Conservation (phyloP, 2,329 filamentous ascomycete genomes). For the Pseudodiploospora longispora region DNA sequence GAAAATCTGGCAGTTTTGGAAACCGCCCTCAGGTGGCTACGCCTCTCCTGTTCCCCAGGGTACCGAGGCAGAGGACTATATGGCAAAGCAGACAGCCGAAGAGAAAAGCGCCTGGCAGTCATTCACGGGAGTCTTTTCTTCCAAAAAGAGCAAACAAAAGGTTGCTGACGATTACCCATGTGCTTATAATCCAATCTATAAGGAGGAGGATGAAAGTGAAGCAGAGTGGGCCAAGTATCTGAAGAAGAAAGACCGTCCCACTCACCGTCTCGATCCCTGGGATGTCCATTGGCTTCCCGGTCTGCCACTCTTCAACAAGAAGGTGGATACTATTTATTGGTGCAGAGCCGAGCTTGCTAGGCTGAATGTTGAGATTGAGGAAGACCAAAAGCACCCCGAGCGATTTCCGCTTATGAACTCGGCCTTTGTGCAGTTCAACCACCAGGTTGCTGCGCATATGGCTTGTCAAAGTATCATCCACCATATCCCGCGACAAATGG, state of each 20-base stretch:
- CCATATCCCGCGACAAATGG: slow-evolving; percentile 88
- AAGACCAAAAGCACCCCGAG: slow-evolving; percentile 78
- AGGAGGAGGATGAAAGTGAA: slow-evolving; percentile 49
- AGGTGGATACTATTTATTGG: slow-evolving; percentile 92
- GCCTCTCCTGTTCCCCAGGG: slow-evolving; percentile 54
- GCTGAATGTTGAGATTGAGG: slow-evolving; percentile 84
- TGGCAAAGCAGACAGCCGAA: slow-evolving; percentile 23
- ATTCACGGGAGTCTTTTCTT: slow-evolving; percentile 42
- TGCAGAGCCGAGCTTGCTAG: slow-evolving; percentile 80
- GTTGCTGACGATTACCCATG: slow-evolving; percentile 47
- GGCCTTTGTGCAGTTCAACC: slow-evolving; percentile 97
- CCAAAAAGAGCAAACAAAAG: slow-evolving; percentile 36
- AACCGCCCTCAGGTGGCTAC: slow-evolving; percentile 52
- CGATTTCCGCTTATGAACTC: slow-evolving; percentile 89
- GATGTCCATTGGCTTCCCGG: slow-evolving; percentile 64
- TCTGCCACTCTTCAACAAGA: slow-evolving; percentile 72
- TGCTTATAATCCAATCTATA: slow-evolving; percentile 54
- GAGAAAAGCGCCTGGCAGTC: slow-evolving; percentile 44
- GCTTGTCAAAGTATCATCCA: slow-evolving; percentile 88
- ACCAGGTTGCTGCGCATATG: slow-evolving; percentile 97
- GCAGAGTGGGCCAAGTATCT: slow-evolving; percentile 79
- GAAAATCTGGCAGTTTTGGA: slow-evolving; percentile 58
- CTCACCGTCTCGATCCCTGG: slow-evolving; percentile 63
- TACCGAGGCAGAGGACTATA: slow-evolving; percentile 31
- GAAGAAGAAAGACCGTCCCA: slow-evolving; percentile 73